phyloP scores from a whole-genome alignment of 179 eudicot species.

The Silene coronaria region DNA sequence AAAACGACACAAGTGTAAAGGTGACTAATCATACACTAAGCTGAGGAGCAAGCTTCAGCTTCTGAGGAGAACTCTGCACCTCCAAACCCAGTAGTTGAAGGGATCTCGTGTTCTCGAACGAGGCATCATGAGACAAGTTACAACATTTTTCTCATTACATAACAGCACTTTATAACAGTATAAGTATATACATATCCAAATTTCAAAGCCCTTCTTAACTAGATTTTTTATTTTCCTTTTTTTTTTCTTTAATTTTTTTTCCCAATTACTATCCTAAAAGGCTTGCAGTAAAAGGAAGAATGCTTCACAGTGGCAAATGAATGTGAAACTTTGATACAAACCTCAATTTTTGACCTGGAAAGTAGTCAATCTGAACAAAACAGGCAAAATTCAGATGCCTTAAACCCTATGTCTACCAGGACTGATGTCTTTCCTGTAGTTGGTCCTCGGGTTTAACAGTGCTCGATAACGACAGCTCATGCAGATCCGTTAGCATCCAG shows the following conservation, averaged over 20 bases:
- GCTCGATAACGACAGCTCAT: slow-evolving; percentile 72
- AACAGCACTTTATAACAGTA: slow-evolving; percentile 17
- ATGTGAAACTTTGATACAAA: slow-evolving; percentile 27
- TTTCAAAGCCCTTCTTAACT: slow-evolving; percentile 20
- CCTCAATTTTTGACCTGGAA: slow-evolving; percentile 32
- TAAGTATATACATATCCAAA: slow-evolving; percentile 29
- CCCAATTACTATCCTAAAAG: slow-evolving; percentile 28
- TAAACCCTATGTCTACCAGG: slow-evolving; percentile 3
- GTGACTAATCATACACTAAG: not conserved
- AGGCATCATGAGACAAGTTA: slow-evolving; percentile 13
- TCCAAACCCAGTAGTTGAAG: not conserved
- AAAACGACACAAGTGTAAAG: not conserved
- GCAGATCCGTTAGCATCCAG: slow-evolving; percentile 85
- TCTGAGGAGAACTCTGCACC: slow-evolving; percentile 1
- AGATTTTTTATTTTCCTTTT: not conserved
- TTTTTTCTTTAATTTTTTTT: slow-evolving; percentile 9
- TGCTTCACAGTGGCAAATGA: slow-evolving; percentile 16
- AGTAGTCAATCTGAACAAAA: slow-evolving; percentile 24
- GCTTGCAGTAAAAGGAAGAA: slow-evolving; percentile 27
- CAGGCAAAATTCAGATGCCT: slow-evolving; percentile 18
- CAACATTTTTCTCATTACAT: slow-evolving; percentile 20
- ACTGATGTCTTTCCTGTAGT: slow-evolving; percentile 5
- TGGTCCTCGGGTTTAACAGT: slow-evolving; percentile 34
- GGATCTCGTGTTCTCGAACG: slow-evolving; percentile 10
- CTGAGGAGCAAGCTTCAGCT: slow-evolving; percentile 1